These are phyloP conservation scores for Tulasnella sp. DNA, from an alignment of 768 basidiomycete genomes.

Conservation along the genomic window DNA sequence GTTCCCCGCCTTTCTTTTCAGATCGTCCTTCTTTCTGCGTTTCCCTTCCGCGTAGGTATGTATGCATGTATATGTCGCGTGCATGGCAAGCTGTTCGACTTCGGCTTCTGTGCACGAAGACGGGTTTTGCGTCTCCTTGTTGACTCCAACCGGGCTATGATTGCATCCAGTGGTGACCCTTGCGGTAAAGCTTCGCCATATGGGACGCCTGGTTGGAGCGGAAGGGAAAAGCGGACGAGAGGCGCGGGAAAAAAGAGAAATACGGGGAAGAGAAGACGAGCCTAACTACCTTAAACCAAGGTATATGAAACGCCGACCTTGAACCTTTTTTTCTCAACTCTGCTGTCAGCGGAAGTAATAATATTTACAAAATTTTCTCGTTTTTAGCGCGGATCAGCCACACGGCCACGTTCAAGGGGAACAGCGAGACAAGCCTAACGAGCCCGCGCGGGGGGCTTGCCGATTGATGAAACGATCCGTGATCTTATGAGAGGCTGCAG, in stretches of 20 bases:
- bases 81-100: background rate
- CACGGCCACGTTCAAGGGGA: background rate
- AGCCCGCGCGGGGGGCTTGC: background rate
- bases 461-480: background rate
- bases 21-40: background rate
- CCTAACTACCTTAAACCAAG: background rate
- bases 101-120: background rate
- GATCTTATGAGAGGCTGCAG: background rate
- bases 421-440: background rate
- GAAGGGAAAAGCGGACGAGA: background rate
- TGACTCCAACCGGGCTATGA: background rate
- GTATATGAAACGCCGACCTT: background rate
- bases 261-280: background rate
- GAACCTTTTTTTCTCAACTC: background rate
- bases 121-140: background rate
- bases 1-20: background rate
- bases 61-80: too few species aligned
- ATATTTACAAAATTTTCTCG: background rate
- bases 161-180: background rate
- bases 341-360: background rate
- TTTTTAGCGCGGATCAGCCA: background rate
- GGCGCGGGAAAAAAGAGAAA: background rate
- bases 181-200: background rate
- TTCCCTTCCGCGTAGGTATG: background rate
- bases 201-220: background rate